Conservation (phyloP, 148 eudicot species). For the Oxyria digyna region DNA sequence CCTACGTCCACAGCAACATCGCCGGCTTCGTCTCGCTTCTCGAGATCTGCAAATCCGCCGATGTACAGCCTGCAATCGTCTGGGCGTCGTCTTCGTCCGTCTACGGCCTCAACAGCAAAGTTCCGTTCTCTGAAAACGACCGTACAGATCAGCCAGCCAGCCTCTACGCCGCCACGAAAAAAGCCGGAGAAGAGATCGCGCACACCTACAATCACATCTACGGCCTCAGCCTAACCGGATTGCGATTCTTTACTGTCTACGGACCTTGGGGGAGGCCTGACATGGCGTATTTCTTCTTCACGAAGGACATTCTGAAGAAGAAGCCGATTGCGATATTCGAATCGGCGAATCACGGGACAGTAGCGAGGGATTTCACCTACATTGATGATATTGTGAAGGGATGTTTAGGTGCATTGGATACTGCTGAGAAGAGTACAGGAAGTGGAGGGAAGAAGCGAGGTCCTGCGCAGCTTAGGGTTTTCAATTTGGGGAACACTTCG, state of each 20-base stretch:
- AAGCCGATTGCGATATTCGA: conserved; percentile 15
- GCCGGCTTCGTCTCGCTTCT: conserved; percentile 16
- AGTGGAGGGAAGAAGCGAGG: conserved; percentile 13
- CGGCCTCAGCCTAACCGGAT: conserved; percentile 11
- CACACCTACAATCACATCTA: conserved; percentile 15
- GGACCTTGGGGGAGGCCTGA: conserved; percentile 19
- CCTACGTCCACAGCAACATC: conserved; percentile 15
- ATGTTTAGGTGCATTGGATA: conserved; percentile 14
- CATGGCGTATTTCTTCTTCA: conserved; percentile 20
- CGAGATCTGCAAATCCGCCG: conserved; percentile 14
- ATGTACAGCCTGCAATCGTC: conserved; percentile 15
- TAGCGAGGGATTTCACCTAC: conserved; percentile 16
- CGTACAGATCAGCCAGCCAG: conserved; percentile 18
- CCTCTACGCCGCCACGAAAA: conserved; percentile 16
- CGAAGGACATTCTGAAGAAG: conserved; percentile 14
- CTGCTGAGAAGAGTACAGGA: conserved; percentile 17
- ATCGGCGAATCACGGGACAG: conserved; percentile 11
- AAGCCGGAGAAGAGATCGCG: conserved; percentile 17
- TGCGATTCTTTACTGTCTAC: conserved; percentile 16
- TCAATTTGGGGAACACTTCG: conserved; percentile 14
- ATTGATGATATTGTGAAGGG: conserved; percentile 20
- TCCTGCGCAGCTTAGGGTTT: conserved; percentile 14
- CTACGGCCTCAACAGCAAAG: conserved; percentile 15
- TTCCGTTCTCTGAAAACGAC: conserved; percentile 13
- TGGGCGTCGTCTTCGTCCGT: conserved; percentile 16